phyloP scores from a whole-genome alignment of 2,329 filamentous ascomycete genomes.

The Calonectria pseudoreteaudii region DNA sequence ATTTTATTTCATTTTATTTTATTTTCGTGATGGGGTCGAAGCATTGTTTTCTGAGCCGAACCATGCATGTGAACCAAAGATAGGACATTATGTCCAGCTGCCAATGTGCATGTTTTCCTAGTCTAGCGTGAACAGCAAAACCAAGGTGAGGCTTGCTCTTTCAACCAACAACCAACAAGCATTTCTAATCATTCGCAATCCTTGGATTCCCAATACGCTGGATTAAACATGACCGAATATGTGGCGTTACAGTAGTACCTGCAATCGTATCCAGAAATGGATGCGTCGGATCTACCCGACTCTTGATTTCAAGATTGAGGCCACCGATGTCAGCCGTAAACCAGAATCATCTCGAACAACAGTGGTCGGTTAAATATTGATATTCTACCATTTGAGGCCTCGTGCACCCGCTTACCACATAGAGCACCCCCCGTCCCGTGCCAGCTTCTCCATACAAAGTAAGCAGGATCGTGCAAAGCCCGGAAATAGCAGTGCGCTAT shows the following conservation, averaged over 20 bases:
- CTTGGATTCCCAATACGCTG: not conserved
- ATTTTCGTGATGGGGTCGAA: too few relatives aligned
- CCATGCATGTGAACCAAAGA: too few relatives aligned
- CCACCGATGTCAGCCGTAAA: not conserved
- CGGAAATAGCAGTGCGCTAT: not conserved
- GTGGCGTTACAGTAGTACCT: not conserved
- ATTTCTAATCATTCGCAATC: too few relatives aligned
- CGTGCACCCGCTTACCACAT: not conserved
- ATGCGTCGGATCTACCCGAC: not conserved
- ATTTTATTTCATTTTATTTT: not conserved
- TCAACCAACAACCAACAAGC: not conserved
- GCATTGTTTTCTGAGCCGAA: not conserved
- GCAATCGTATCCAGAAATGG: not conserved
- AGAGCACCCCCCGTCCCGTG: not conserved
- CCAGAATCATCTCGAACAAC: not conserved
- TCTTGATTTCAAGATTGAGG: not conserved
- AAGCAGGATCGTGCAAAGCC: not conserved
- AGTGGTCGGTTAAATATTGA: not conserved
- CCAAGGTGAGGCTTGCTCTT: not conserved
- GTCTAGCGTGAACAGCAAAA: not conserved
- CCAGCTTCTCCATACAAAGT: not conserved
- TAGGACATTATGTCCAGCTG: not conserved
- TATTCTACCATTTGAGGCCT: not conserved
- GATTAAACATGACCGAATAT: not conserved
- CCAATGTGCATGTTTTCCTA: not conserved